Base-by-base conservation (phyloP, 768 basidiomycete species). In the Butyriboletus loyo region DNA sequence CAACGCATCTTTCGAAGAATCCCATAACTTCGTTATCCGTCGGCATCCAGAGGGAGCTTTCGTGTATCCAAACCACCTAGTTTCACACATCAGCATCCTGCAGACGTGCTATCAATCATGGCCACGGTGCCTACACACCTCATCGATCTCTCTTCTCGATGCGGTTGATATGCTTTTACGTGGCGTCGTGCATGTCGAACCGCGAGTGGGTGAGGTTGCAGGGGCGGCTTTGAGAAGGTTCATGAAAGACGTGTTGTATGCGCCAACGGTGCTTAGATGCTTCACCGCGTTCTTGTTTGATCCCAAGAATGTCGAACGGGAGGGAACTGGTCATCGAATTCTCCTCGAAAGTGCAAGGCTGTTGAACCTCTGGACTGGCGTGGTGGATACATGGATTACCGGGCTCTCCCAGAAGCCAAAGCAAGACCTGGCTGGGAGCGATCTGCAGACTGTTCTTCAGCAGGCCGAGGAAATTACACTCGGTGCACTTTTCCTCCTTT, bases 171-270 rank as follows among this genome's bases (percentile, higher is more conserved):
- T 92, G 76, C 79, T 95, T 24, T 74, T 94, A 41, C 81, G 84
- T 31, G 89, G 88, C 2, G 80, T 91, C n/a, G 77, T 91, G 24
- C 94, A 96, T 58, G 83, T 93, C 28, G 92, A 97, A 56, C 88
- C 90, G 2, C 60, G 72, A 2, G 75, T 96, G 1, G 80, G 79
- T 34, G 84, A 86, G n/a, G 81, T 80, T 15, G 86, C 94, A 0
- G 76, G 74, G 27, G 73, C 74, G 4, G 85, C 91, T 13, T 65
- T 96, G 57, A 83, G 81, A 52, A 80, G 93, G 22, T 83, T 93
- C 57, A 85, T 87, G 75, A 72, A 76, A 6, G 83, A 91, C 49
- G 72, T 77, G 1, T 47, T 68, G 0, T 76, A 85, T 56, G 80
- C 83, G 1, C 70, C 78, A 24, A 72, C 72, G 3, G 80, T 94